Conservation (phyloP, 805 yeast genomes). For the Hanseniaspora occidentalis region DNA sequence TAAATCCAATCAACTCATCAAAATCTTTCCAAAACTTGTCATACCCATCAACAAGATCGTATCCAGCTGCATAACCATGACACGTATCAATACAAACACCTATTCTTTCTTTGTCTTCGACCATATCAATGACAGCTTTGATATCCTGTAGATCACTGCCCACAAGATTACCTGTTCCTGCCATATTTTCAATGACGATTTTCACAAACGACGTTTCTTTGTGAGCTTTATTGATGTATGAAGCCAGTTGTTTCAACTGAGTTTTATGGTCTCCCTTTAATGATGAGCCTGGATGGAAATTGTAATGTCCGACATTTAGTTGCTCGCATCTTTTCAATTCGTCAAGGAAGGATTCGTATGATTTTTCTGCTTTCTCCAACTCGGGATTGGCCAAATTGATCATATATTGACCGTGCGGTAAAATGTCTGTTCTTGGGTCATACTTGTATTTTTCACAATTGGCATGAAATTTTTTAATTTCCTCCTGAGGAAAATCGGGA, state of each 20-base stretch:
- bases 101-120: slow-evolving; percentile 74
- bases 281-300: slow-evolving; percentile 89
- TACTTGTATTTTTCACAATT: slow-evolving; percentile 53
- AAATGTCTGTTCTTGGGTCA: slow-evolving; percentile 62
- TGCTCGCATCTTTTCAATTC: slow-evolving; percentile 81
- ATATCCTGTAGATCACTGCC: slow-evolving; percentile 76
- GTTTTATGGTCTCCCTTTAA: slow-evolving; percentile 54
- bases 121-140: slow-evolving; percentile 54
- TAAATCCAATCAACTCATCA: slow-evolving; percentile 60
- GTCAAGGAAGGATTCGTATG: slow-evolving; percentile 69
- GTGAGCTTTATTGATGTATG: slow-evolving; percentile 68
- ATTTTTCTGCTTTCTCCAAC: slow-evolving; percentile 58
- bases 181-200: slow-evolving; percentile 92
- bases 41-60: slow-evolving; percentile 59
- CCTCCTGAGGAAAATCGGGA: slow-evolving; percentile 58
- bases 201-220: slow-evolving; percentile 64
- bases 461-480: slow-evolving; percentile 49
- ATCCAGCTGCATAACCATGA: slow-evolving; percentile 94
- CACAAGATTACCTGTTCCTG: slow-evolving; percentile 87
- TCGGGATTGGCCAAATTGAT: slow-evolving; percentile 92
- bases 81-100: slow-evolving; percentile 97
- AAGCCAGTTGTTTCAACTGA: slow-evolving; percentile 61
- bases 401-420: slow-evolving; percentile 93
- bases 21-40: slow-evolving; percentile 62
- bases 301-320: slow-evolving; percentile 73